Base-by-base conservation (phyloP, 208 protist genomes). In the Trypanosoma grayi region DNA sequence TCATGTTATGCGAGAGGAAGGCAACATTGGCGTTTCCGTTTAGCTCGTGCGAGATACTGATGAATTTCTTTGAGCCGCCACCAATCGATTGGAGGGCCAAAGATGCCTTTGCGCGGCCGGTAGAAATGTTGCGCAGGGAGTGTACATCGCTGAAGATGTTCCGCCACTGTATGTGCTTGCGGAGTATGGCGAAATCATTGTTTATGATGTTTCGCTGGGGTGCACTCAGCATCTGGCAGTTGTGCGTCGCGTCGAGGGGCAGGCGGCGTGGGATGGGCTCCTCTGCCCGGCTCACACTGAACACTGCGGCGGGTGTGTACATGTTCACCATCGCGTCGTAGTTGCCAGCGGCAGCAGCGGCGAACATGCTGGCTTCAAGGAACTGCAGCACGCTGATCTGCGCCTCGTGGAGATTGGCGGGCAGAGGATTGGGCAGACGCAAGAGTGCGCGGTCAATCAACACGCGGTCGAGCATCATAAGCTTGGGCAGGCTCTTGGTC, bases 11-110 rank as follows among this genome's bases (percentile, higher is more conserved):
- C 31, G 69, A 70, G 18, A 85, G 57, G n/a, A 83, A 79, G 4
- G 73, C 48, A 28, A 95, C 79, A 63, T 81, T 90, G 45, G 79
- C 85, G 71, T 84, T 91, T 16, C 73, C 60, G 59, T 83, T 82
- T 51, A 92, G 74, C 52, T 76, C 57, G 25, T 85, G 70, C 20
- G 68, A 57, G 4, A 90, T 55, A 31, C 18, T 45, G 25, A 92
- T 65, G 24, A 62, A 76, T 37, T 54, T 60, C 45, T 56, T 60
- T 43, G 70, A 69, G 24, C 76, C 73, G 10, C 79, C 78, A 47
- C 77, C 76, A 56, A 93, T 56, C 13, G 58, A 30, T 16, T 76
- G 63, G 44, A 86, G 58, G 30, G 81, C 70, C 30, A 64, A 34
- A 36, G 77, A 59, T 30, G 75, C 73, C 33, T 90, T 79, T 37